These are phyloP conservation scores for Apiospora aurea DNA, from an alignment of 2,329 filamentous ascomycete genomes.

Conservation along the genomic window DNA sequence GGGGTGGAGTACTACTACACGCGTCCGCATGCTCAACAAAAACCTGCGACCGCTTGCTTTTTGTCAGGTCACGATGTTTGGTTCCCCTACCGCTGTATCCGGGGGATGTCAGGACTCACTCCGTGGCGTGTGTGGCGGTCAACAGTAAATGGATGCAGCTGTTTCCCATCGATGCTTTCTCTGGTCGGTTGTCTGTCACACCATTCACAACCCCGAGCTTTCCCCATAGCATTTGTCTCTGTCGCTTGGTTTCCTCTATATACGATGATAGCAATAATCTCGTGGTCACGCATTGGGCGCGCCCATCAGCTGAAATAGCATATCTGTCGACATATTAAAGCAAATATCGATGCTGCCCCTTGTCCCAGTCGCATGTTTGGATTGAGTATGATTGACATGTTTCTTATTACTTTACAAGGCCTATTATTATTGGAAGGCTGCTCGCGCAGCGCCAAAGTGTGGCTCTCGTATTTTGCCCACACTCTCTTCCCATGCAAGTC, in stretches of 20 bases:
- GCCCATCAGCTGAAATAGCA: background rate
- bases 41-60: conserved; percentile 8
- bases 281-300: background rate
- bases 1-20: conserved; percentile 7
- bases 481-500: background rate
- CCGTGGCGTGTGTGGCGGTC: background rate
- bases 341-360: background rate
- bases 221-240: background rate
- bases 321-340: background rate
- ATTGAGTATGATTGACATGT: background rate
- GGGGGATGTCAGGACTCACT: background rate
- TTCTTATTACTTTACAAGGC: conserved; percentile 4
- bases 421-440: conserved; percentile 5
- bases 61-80: conserved; percentile 6
- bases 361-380: background rate
- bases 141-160: background rate
- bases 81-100: background rate
- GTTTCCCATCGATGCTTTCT: background rate
- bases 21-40: conserved; percentile 20
- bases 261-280: background rate
- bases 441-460: background rate
- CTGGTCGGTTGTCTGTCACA: background rate
- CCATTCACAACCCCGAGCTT: background rate
- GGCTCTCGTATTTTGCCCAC: background rate
- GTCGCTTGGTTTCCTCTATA: background rate